Percentiles rank a stretch among this genome's conserved stretches.
Evolutionary conservation across 352 stramenopile species (phyloP).

Genomic region (Globisporangium mamillatum): DNA sequence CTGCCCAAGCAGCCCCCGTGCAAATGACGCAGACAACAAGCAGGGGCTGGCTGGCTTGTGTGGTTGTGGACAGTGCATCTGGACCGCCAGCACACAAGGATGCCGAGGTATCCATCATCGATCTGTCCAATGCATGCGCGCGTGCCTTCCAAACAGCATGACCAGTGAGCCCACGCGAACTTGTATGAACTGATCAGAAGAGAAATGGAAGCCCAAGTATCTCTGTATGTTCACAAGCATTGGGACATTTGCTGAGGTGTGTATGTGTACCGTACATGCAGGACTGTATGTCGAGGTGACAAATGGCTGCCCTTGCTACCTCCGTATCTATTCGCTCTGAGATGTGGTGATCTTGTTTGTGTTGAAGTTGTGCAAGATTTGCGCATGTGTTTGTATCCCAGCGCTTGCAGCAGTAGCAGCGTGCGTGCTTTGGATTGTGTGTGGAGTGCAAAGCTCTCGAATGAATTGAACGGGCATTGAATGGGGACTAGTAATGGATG

Average conservation of each 20-base stretch:
- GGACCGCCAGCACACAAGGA: neutral
- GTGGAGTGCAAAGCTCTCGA: neutral
- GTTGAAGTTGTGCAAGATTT: constrained; percentile 9
- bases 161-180: neutral
- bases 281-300: neutral
- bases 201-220: neutral
- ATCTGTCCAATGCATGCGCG: neutral
- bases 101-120: constrained; percentile 1
- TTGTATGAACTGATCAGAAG: neutral
- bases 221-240: neutral
- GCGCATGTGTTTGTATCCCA: neutral
- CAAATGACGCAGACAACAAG: neutral
- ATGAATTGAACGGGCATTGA: neutral
- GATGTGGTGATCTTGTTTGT: constrained; percentile 3
- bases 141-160: constrained; percentile 2
- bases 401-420: neutral
- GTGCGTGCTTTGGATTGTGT: neutral
- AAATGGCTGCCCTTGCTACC: constrained; percentile 7
- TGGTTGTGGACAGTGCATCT: neutral
- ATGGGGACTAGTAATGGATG: neutral
- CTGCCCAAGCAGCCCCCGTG: neutral
- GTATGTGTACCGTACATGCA: neutral
- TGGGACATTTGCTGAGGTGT: constrained; percentile 10
- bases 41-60: neutral
- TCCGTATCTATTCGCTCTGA: constrained; percentile 1